These are phyloP conservation scores for Trypanosoma grayi DNA, from an alignment of 208 protist species.

Conservation along the genomic window DNA sequence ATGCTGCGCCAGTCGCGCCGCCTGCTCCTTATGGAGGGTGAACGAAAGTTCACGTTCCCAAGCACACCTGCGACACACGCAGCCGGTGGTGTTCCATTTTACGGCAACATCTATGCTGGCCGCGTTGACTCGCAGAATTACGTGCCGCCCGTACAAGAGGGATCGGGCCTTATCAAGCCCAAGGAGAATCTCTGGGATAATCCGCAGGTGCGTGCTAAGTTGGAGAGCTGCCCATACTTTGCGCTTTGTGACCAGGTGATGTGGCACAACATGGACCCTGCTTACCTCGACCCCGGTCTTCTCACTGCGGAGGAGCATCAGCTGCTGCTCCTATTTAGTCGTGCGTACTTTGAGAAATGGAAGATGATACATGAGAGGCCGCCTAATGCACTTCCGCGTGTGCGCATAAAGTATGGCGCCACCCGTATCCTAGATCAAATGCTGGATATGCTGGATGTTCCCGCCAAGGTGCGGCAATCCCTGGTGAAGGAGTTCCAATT, in stretches of 20 bases:
- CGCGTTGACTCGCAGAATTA: slow-evolving; percentile 81
- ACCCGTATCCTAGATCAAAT: slow-evolving; percentile 61
- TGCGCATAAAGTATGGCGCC: slow-evolving; percentile 69
- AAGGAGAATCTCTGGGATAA: slow-evolving; percentile 70
- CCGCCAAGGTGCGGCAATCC: slow-evolving; percentile 29
- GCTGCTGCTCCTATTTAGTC: slow-evolving; percentile 76
- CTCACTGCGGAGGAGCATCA: slow-evolving; percentile 84
- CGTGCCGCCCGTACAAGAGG: slow-evolving; percentile 53
- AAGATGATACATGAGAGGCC: slow-evolving; percentile 51
- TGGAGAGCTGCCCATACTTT: slow-evolving; percentile 82
- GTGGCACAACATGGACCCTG: slow-evolving; percentile 88
- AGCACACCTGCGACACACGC: slow-evolving; percentile 45
- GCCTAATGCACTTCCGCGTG: slow-evolving; percentile 39
- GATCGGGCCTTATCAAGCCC: slow-evolving; percentile 39
- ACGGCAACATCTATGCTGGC: slow-evolving; percentile 82
- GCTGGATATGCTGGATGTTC: slow-evolving; percentile 52
- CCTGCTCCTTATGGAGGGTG: slow-evolving; percentile 50
- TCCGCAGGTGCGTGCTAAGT: slow-evolving; percentile 46
- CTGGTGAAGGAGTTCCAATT: slow-evolving; percentile 80
- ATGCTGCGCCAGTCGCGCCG: slow-evolving; percentile 38
- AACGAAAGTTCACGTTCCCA: slow-evolving; percentile 58
- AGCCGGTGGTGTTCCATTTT: slow-evolving; percentile 79
- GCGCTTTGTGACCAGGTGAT: slow-evolving; percentile 85
- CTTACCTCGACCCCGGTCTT: slow-evolving; percentile 79
- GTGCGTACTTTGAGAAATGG: slow-evolving; percentile 90